Conservation (phyloP, 768 basidiomycete genomes). For the Clitopilus hobsonii region DNA sequence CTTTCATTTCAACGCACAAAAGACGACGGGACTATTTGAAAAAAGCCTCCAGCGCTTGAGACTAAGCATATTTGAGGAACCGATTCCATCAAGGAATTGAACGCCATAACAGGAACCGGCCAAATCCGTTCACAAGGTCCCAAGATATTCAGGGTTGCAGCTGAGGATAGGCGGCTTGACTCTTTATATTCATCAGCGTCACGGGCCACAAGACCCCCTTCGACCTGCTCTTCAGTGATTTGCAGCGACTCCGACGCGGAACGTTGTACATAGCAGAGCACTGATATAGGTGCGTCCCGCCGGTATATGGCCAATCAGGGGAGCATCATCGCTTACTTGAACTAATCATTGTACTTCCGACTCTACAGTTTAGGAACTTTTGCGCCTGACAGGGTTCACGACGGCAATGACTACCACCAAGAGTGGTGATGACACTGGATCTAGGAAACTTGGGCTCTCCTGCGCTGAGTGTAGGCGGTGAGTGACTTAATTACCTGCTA, state of each 20-base stretch:
- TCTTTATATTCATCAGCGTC: not conserved
- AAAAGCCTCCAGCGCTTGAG: not conserved
- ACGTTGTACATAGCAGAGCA: not conserved
- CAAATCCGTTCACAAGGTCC: not conserved
- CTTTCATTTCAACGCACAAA: not conserved
- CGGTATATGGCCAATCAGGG: not conserved
- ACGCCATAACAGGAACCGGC: not conserved
- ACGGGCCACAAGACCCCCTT: not conserved
- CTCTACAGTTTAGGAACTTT: not conserved
- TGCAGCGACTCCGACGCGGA: not conserved
- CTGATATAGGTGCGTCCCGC: not conserved
- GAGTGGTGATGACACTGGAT: slow-evolving; percentile 9
- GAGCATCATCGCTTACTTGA: not conserved
- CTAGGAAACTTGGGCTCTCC: slow-evolving; percentile 38
- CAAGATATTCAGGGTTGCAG: not conserved
- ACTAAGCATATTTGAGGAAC: not conserved
- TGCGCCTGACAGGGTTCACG: slow-evolving; percentile 1
- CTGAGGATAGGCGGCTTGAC: not conserved
- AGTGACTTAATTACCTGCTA: not conserved
- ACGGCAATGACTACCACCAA: slow-evolving; percentile 11
- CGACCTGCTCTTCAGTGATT: not conserved
- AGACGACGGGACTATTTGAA: not conserved
- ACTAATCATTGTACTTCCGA: not conserved
- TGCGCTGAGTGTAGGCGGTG: slow-evolving; percentile 53
- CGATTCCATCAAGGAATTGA: not conserved